Conservation (phyloP, 352 stramenopile species). For the Phytophthora vignae region DNA sequence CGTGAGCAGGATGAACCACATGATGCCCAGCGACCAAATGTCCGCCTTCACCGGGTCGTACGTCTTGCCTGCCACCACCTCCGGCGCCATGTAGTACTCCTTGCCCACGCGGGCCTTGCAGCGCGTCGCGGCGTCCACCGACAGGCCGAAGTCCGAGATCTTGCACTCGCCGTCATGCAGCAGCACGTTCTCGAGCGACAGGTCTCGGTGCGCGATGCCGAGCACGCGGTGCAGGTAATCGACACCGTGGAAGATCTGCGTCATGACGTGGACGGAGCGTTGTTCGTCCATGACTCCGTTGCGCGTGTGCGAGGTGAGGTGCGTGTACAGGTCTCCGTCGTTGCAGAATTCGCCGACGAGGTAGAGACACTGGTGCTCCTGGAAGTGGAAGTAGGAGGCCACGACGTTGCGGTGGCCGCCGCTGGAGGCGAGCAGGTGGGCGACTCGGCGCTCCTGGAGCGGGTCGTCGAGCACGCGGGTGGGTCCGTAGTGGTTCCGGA, state of each 20-base stretch:
- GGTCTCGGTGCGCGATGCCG: constrained; percentile 89
- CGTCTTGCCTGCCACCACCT: constrained; percentile 74
- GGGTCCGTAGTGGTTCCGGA: not conserved
- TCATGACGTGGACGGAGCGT: constrained; percentile 23
- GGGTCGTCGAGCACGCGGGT: constrained; percentile 23
- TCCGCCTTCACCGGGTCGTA: constrained; percentile 95
- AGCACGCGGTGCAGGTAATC: constrained; percentile 52
- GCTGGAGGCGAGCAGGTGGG: not conserved
- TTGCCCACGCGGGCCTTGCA: constrained; percentile 82
- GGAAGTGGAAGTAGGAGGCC: constrained; percentile 16
- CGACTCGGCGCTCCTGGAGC: constrained; percentile 24
- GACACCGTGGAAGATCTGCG: constrained; percentile 47
- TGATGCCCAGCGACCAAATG: constrained; percentile 92
- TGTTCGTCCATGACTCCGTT: constrained; percentile 20
- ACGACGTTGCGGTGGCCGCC: constrained; percentile 37
- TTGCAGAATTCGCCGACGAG: constrained; percentile 53
- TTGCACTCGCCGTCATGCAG: constrained; percentile 59
- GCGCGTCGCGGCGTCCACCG: constrained; percentile 53
- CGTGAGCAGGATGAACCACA: constrained; percentile 95
- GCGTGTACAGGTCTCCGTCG: constrained; percentile 43
- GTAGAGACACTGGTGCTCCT: constrained; percentile 28
- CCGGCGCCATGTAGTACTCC: constrained; percentile 95
- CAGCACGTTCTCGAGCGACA: constrained; percentile 96
- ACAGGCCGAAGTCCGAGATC: constrained; percentile 71
- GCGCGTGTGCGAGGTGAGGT: not conserved